These are phyloP conservation scores for Cordyceps tenuipes DNA, from an alignment of 2,329 filamentous ascomycete species.

Conservation along the genomic window DNA sequence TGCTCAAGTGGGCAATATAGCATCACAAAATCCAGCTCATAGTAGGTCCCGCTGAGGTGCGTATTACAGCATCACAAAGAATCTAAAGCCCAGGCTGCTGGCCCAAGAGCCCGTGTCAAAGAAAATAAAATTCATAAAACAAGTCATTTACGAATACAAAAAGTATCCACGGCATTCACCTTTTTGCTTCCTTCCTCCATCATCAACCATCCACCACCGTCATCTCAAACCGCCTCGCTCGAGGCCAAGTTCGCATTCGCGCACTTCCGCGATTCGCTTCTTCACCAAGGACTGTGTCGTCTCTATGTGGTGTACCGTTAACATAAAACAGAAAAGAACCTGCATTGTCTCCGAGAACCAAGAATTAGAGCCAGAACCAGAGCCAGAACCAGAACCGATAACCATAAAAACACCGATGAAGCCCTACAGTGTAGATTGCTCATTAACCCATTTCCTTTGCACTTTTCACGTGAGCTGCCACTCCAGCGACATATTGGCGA, in stretches of 20 bases:
- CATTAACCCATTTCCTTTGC: slow-evolving; percentile 4
- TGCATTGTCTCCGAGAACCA: background rate
- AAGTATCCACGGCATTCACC: background rate
- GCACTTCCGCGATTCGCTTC: background rate
- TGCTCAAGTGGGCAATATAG: too few relatives aligned
- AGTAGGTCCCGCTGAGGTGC: too few relatives aligned
- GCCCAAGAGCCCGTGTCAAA: background rate
- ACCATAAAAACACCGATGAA: background rate
- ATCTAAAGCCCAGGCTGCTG: too few relatives aligned
- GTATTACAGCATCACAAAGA: too few relatives aligned
- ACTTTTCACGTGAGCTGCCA: background rate
- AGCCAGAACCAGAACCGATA: background rate
- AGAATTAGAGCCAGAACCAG: background rate
- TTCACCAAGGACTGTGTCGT: background rate
- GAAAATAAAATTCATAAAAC: slow-evolving; percentile 8
- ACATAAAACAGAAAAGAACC: background rate
- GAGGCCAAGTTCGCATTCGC: background rate
- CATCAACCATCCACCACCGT: background rate
- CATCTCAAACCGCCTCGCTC: background rate
- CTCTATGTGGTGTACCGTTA: background rate
- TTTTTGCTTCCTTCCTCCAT: background rate
- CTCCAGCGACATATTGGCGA: background rate
- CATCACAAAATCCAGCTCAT: too few relatives aligned
- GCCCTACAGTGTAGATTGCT: background rate
- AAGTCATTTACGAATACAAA: slow-evolving; percentile 12